phyloP scores from a whole-genome alignment of 129 eudicot genomes.

The Artemisia argyi region DNA sequence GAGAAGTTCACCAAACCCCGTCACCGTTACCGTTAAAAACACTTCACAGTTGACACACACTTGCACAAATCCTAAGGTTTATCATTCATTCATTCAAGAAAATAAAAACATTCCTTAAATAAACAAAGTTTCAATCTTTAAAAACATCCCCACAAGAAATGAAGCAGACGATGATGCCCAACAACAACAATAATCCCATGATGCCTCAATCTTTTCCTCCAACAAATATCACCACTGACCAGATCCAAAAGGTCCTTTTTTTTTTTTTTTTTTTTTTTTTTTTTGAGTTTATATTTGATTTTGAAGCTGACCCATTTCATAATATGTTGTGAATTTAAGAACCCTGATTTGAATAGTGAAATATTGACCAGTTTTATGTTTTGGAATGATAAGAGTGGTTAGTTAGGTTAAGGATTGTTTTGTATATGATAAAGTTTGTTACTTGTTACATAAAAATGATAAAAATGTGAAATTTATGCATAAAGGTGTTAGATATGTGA shows the following conservation, averaged over 20 bases:
- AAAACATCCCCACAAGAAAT: conserved; percentile 12
- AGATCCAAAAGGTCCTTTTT: conserved; percentile 83
- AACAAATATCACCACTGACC: conserved; percentile 82
- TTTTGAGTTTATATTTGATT: background rate
- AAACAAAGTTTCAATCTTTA: background rate
- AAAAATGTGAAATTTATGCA: no score
- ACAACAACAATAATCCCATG: conserved; percentile 22
- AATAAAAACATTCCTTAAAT: background rate
- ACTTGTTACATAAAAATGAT: no score
- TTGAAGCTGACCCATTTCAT: background rate
- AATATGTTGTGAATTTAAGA: conserved; percentile 1
- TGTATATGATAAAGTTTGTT: no score
- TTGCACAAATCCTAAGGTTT: conserved; percentile 8
- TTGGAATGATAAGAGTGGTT: no score
- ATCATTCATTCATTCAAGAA: background rate
- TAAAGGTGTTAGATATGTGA: no score
- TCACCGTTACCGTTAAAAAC: conserved; percentile 14
- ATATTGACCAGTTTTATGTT: no score
- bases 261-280: background rate
- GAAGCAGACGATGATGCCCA: conserved; percentile 70
- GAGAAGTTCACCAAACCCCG: conserved; percentile 14
- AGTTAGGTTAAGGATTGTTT: no score
- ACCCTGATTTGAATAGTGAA: background rate
- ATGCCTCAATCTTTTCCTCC: conserved; percentile 51
- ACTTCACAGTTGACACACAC: no score